Evolutionary conservation across 1,284 basidiomycete species (phyloP), one percentile per base, ranked within the genome.

Genomic region (Xanthoconium separans): DNA sequence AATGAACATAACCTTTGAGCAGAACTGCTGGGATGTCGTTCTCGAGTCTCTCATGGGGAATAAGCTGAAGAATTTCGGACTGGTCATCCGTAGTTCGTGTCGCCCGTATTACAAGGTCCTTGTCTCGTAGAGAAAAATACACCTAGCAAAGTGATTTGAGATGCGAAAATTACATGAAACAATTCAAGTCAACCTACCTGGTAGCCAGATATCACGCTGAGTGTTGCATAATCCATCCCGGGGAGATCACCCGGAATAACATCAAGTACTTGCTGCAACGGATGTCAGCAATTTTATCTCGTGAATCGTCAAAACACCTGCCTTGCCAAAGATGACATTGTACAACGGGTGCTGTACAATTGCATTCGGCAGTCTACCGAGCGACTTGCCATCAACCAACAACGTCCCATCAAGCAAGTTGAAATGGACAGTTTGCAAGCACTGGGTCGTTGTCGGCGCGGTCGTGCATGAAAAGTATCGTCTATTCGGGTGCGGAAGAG

Each of bases 391-490:
- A 33, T 76, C 62, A 9, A 81, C 66, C 10, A 79, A 61, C 6
- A 82, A 64, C 8, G 56, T 51, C 10, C 79, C 80, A 27, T 70
- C 60, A 1, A 80, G 53, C 5, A 79, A 27, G 50, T 82, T 71
- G n/a, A 75, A 58, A 53, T 74, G 69, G 0, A 81, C 63, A 8
- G 18, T 31, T 31, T 70, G 65, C 11, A 58, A 42, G 8, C 36
- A 43, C 24, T 60, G 48, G 4, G 8, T 27, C 1, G 11, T n/a
- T 20, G 53, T 33, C 11, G 52, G 29, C 4, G 63, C 58, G 4
- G 65, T 69, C 12, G n/a, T 41, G 36, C 59, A 70, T 1, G 43
- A 57, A 6, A 77, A 5, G 78, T 78, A 82, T 11, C 69, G 69
- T 12, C 69, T 61, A 50, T 72, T 66, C 5, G 68, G 65, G 9